Base-by-base conservation (phyloP, 768 basidiomycete genomes). In the Mycena rebaudengoi region DNA sequence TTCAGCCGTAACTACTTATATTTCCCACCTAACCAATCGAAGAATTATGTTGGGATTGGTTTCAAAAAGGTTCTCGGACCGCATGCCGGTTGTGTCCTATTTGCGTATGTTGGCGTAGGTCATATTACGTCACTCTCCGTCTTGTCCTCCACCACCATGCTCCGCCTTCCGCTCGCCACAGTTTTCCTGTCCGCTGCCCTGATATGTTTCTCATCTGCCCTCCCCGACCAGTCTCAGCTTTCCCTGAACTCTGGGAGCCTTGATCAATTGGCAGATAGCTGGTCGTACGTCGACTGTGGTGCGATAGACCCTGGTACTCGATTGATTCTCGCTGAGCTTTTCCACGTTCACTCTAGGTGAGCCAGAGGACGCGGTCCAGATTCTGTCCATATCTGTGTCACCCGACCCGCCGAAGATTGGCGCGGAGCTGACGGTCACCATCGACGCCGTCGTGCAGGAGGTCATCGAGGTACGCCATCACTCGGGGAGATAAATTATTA, bases 381-480 rank as follows among this genome's bases (percentile, higher is more conserved):
- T 91, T 60, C 65, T 86, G 25, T 84, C 82, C 28, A 84, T 91
- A 50, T 46, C 62, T 0, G 75, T 91, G 39, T 82, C 76, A 16
- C 91, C 91, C 0, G 88, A 92, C 67, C 91, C 91, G 26, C 91
- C 91, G 4, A 73, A 82, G 67, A 88, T 90, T 0, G 91, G 91
- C 5, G 62, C 87, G 71, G 81, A 88, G 65, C 78, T 93, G 55
- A 91, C 89, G 26, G 86, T 93, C 60, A 84, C 76, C 0, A 91
- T 86, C 13, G 70, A 76, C 4, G 90, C 86, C 8, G 73, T 73
- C 10, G 88, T 88, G 8, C 60, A 75, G 23, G 65, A 82, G 49
- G 70, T 69, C 3, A 81, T 92, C 62, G 78, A 88, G 76, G 91
- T 91, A 59, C 50, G 78, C 18, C 25, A 10, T 44, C 41, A n/a